These are phyloP conservation scores for Coemansia sp. DNA, from an alignment of 371 early-diverging fungal species.

Conservation along the genomic window DNA sequence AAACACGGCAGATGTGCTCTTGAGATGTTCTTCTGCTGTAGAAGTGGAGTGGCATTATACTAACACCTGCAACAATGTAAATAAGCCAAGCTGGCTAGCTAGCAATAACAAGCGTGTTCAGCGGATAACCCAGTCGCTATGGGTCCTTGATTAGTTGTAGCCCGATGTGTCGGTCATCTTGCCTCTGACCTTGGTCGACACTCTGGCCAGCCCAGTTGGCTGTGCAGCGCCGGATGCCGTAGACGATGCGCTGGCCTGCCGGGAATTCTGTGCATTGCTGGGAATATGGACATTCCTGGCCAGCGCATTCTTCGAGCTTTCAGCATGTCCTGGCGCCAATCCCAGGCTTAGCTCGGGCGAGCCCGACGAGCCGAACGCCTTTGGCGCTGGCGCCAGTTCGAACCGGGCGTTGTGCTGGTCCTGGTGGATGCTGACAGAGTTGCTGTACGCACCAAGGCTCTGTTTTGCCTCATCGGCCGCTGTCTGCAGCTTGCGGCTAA, in stretches of 20 bases:
- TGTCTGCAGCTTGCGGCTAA: not conserved
- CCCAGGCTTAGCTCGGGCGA: not conserved
- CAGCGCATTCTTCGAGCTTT: too few relatives aligned
- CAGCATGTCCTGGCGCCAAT: not conserved
- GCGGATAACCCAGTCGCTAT: too few relatives aligned
- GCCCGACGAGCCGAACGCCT: not conserved
- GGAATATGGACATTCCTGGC: too few relatives aligned
- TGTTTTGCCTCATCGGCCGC: conserved; percentile 16
- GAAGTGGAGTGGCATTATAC: too few relatives aligned
- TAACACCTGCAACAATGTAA: too few relatives aligned
- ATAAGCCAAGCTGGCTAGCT: too few relatives aligned
- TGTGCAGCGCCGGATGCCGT: not conserved
- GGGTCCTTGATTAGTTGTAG: too few relatives aligned
- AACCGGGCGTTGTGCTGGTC: not conserved
- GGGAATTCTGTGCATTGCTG: too few relatives aligned
- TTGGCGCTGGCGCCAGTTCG: not conserved
- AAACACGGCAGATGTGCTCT: too few relatives aligned
- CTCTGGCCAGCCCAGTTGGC: not conserved
- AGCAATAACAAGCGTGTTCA: too few relatives aligned
- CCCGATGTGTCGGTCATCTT: conserved; percentile 41
- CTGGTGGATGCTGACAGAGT: conserved; percentile 2
- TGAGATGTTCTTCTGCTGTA: too few relatives aligned
- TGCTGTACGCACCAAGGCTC: conserved; percentile 13
- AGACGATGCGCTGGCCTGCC: not conserved
- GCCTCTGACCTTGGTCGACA: conserved; percentile 25